Percentiles rank a stretch among this genome's conserved stretches.
These are phyloP conservation scores for Secale cereale DNA, from an alignment of 176 grass and related monocot species.

Conservation along the genomic window DNA sequence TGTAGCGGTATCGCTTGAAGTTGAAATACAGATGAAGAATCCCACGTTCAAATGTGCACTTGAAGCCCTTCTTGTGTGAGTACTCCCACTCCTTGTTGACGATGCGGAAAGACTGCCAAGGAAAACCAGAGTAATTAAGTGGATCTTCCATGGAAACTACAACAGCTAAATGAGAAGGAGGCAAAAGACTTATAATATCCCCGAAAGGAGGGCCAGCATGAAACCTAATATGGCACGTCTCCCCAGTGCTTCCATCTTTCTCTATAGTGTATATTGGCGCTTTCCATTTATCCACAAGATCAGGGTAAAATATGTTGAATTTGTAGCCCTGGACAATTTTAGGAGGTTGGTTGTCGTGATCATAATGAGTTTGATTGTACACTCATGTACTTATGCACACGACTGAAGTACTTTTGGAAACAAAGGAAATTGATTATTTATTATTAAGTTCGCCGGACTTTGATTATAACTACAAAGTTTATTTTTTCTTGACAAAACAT, in stretches of 20 bases:
- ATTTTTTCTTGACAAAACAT: too few relatives aligned
- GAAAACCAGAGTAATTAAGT: too few relatives aligned
- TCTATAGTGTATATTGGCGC: slow-evolving; percentile 82
- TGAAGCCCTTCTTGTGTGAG: too few relatives aligned
- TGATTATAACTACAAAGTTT: too few relatives aligned
- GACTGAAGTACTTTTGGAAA: slow-evolving; percentile 97
- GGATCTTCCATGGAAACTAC: too few relatives aligned
- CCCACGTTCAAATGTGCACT: too few relatives aligned
- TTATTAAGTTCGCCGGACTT: too few relatives aligned
- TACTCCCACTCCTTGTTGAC: too few relatives aligned
- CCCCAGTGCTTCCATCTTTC: slow-evolving; percentile 77
- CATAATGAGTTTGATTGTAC: slow-evolving; percentile 98
- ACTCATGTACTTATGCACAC: slow-evolving; percentile 98
- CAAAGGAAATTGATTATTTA: too few relatives aligned
- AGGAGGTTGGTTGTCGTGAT: slow-evolving; percentile 87
- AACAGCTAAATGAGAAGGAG: background rate
- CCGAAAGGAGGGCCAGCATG: slow-evolving; percentile 89
- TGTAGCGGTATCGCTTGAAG: too few relatives aligned
- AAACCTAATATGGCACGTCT: slow-evolving; percentile 85
- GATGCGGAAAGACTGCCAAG: too few relatives aligned
- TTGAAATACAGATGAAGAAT: too few relatives aligned
- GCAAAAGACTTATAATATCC: slow-evolving; percentile 68
- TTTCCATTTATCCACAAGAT: slow-evolving; percentile 91
- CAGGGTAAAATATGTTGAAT: slow-evolving; percentile 98
- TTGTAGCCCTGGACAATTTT: slow-evolving; percentile 98